These are phyloP conservation scores for Elsinoe perseae DNA, from an alignment of 2,329 filamentous ascomycete genomes.

Conservation along the genomic window DNA sequence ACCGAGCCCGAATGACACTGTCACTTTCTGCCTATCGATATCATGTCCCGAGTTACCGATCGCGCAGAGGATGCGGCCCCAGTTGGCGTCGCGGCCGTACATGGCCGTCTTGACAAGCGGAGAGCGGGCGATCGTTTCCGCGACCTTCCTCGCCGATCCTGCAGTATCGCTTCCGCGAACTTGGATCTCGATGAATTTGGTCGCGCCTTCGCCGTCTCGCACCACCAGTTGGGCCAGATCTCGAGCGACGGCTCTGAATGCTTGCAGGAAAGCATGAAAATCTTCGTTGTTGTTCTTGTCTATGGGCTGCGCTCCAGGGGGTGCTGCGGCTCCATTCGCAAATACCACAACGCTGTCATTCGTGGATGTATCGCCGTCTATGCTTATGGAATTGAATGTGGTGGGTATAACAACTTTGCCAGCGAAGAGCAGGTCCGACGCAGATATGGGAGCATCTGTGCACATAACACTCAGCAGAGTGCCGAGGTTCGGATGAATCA, in stretches of 20 bases:
- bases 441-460: constrained; percentile 76
- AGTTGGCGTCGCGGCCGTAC: constrained; percentile 96
- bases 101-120: constrained; percentile 95
- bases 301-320: constrained; percentile 7
- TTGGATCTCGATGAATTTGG: constrained; percentile 92
- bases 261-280: constrained; percentile 60
- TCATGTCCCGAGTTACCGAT: constrained; percentile 73
- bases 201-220: constrained; percentile 92
- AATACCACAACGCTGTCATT: constrained; percentile 93
- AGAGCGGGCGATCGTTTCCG: constrained; percentile 79
- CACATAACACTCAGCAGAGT: constrained; percentile 86
- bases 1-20: constrained; percentile 59
- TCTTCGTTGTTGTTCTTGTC: constrained; percentile 35
- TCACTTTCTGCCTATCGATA: constrained; percentile 62
- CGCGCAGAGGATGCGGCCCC: constrained; percentile 93
- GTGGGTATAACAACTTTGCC: constrained; percentile 68
- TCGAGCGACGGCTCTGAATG: constrained; percentile 69
- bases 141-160: constrained; percentile 67
- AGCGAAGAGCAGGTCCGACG: constrained; percentile 58
- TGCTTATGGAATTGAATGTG: constrained; percentile 94
- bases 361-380: constrained; percentile 94
- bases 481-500: constrained; percentile 99
- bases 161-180: constrained; percentile 66
- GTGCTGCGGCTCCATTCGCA: constrained; percentile 77
- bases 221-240: constrained; percentile 89